These are phyloP conservation scores for Puccinellia tenuiflora DNA, from an alignment of 176 grass and related monocot species.

Conservation along the genomic window DNA sequence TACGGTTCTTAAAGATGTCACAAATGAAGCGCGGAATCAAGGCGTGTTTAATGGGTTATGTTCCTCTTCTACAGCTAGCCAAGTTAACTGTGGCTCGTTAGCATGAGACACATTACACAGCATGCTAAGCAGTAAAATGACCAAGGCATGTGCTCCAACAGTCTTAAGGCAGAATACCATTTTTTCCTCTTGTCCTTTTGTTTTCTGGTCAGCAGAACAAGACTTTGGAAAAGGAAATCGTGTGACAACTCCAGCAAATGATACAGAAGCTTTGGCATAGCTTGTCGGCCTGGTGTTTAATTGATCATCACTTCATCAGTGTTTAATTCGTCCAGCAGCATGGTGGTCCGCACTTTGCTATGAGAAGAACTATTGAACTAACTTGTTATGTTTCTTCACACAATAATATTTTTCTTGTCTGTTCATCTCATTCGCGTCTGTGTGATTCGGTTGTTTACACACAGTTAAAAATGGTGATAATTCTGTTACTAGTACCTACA, in stretches of 20 bases:
- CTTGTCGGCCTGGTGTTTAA: slow-evolving; percentile 29
- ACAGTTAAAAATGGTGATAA: not conserved
- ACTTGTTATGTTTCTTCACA: slow-evolving; percentile 12
- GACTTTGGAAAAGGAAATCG: slow-evolving; percentile 31
- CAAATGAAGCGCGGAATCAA: slow-evolving; percentile 20
- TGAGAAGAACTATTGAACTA: slow-evolving; percentile 2
- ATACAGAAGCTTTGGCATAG: slow-evolving; percentile 40
- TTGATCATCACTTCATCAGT: not conserved
- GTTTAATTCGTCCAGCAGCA: slow-evolving; percentile 11
- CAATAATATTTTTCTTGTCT: not conserved
- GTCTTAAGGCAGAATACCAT: slow-evolving; percentile 36
- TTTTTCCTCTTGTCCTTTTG: slow-evolving; percentile 18
- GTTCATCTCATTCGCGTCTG: not conserved
- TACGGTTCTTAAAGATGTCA: slow-evolving; percentile 28
- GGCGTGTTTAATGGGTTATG: not conserved
- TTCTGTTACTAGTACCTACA: not conserved
- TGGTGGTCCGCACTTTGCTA: not conserved
- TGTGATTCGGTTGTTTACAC: not conserved
- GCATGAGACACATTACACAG: slow-evolving; percentile 9
- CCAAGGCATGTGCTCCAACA: slow-evolving; percentile 36
- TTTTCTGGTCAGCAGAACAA: slow-evolving; percentile 36
- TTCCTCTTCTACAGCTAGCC: slow-evolving; percentile 9
- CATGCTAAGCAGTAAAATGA: slow-evolving; percentile 37
- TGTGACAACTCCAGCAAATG: slow-evolving; percentile 39
- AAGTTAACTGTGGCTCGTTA: slow-evolving; percentile 2